Evolutionary conservation across 805 yeast species (phyloP), one percentile per base, ranked within the genome.

Genomic region (Myxozyma monticola): DNA sequence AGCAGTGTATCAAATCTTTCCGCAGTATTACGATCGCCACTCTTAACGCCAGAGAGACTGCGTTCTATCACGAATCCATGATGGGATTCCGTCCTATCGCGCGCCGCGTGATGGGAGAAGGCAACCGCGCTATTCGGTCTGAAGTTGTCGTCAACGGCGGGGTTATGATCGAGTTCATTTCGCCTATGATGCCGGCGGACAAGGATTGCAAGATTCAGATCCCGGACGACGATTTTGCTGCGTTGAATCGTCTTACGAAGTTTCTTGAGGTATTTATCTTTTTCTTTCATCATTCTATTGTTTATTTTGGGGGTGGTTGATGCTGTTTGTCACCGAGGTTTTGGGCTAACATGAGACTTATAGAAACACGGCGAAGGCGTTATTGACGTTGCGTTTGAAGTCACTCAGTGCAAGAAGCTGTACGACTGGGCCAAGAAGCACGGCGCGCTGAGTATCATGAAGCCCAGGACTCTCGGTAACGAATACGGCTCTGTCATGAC

Each of bases 351-450:
- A 17, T n/a, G 17, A 25, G 9, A 34, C 26, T 38, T n/a, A 20
- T 37, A 48, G 51, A 64, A 60, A 4, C 96, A 88, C 65, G 91
- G 95, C 1, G 90, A 85, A 62, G 85, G 88, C 4, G 87, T 87
- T n/a, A 79, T 79, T 64, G 93, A 88, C 62, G 79, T 88, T 9
- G 77, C 88, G 0, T 83, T 87, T 59, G 63, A 62, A n/a, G 91
- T 85, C 0, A 69, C 67, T 3, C 71, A 82, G 58, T 79, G 79
- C 10, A 74, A 69, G 3, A 56, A 56, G 0, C 71, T 76, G 1
- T 83, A 65, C 54, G 54, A 64, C 0, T 67, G 67, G 33, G 86
- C 91, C 0, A 57, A 78, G 2, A 39, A 56, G 2, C 70, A 70
- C 15, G 90, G 90, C 0, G 90, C 84, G 0, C 61, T 61, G 26